A percentile compares a stretch with the other conserved stretches of the same genome.
Conservation (phyloP, 805 yeast species). For the Metschnikowia shivogae region DNA sequence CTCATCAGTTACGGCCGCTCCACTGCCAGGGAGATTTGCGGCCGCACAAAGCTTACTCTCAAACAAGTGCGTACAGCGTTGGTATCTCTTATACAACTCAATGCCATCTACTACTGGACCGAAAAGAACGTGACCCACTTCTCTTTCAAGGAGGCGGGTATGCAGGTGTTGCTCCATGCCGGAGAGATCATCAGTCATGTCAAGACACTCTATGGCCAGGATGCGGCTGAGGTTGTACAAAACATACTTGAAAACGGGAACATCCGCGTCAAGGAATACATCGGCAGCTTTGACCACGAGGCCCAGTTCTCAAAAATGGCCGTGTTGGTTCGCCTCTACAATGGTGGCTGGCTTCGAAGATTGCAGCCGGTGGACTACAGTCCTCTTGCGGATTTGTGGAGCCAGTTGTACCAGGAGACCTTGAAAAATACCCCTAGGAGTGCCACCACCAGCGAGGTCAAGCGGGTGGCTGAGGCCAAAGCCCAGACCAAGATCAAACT, state of each 20-base stretch:
- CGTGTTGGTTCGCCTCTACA: conserved; percentile 25
- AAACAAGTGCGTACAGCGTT: conserved; percentile 58
- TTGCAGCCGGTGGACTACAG: conserved; percentile 29
- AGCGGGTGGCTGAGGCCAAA: conserved; percentile 55
- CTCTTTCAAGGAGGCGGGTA: conserved; percentile 59
- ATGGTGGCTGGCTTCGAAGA: conserved; percentile 36
- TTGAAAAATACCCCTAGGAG: conserved; percentile 34
- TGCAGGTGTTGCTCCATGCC: conserved; percentile 60
- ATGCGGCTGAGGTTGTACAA: conserved; percentile 58
- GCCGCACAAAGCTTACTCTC: conserved; percentile 43
- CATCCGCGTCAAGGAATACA: conserved; percentile 49
- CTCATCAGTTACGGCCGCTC: conserved; percentile 68
- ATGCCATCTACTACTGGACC: conserved; percentile 66
- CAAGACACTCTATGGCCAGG: conserved; percentile 41
- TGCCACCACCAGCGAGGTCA: conserved; percentile 36
- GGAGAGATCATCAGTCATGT: conserved; percentile 68
- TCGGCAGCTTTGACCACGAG: conserved; percentile 23
- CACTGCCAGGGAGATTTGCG: conserved; percentile 50
- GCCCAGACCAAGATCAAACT: conserved; percentile 44
- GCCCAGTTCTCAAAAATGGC: conserved; percentile 21
- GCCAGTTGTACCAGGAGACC: conserved; percentile 31
- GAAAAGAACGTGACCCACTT: conserved; percentile 47
- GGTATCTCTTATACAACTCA: conserved; percentile 74
- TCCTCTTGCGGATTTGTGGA: conserved; percentile 39
- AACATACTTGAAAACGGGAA: conserved; percentile 70